A percentile compares a stretch with the other conserved stretches of the same genome.
Conservation (phyloP, 2,329 filamentous ascomycete genomes). For the Gliomastix tumulicola region DNA sequence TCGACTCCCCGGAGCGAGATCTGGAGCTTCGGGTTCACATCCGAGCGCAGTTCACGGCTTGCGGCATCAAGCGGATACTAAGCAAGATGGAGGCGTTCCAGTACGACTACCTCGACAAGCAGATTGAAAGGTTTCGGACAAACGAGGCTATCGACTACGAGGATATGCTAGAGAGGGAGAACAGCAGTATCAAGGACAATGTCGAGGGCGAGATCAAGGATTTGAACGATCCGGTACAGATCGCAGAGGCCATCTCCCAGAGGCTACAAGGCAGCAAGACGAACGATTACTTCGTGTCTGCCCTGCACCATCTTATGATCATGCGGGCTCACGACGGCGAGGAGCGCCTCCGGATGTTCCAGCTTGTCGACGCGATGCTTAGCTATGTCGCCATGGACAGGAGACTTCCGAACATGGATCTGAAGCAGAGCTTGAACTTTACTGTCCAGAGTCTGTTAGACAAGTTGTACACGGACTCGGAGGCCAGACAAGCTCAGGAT, state of each 20-base stretch:
- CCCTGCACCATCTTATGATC: constrained; percentile 88
- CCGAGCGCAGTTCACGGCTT: constrained; percentile 90
- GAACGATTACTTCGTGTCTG: constrained; percentile 92
- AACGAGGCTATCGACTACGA: constrained; percentile 99
- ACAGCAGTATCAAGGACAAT: constrained; percentile 82
- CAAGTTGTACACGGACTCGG: constrained; percentile 92
- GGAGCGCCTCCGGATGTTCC: constrained; percentile 90
- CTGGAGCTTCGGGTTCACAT: constrained; percentile 90
- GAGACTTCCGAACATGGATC: constrained; percentile 88
- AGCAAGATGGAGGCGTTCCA: constrained; percentile 98
- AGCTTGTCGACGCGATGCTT: constrained; percentile 97
- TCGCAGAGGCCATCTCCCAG: constrained; percentile 86
- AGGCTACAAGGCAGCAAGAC: constrained; percentile 78
- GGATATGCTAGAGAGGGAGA: constrained; percentile 88
- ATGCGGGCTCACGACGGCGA: constrained; percentile 89
- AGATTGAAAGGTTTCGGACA: constrained; percentile 85
- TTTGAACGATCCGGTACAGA: constrained; percentile 85
- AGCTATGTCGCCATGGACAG: constrained; percentile 99
- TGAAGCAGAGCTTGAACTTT: constrained; percentile 96
- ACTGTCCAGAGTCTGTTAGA: constrained; percentile 93
- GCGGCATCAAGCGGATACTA: constrained; percentile 88
- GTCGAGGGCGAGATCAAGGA: constrained; percentile 84
- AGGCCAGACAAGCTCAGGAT: constrained; percentile 86
- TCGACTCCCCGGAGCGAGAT: constrained; percentile 85
- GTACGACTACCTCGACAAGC: constrained; percentile 97